phyloP scores from a whole-genome alignment of 495 filamentous ascomycete genomes.

The Xylaria nigripes region DNA sequence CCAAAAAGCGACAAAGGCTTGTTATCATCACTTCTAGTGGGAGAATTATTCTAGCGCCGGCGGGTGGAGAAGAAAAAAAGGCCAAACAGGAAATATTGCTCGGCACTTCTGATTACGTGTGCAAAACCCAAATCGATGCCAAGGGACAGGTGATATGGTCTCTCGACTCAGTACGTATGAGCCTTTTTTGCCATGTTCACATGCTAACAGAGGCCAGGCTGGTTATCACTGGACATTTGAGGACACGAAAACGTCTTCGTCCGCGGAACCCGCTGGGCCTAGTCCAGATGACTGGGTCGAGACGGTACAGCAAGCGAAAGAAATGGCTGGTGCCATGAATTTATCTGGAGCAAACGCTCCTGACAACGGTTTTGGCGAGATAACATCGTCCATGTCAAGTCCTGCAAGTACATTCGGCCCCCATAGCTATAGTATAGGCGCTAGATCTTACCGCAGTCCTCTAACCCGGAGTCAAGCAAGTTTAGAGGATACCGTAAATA shows the following conservation, averaged over 20 bases:
- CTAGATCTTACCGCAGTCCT: slow-evolving; percentile 43
- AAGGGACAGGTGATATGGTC: slow-evolving; percentile 84
- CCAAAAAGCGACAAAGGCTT: slow-evolving; percentile 86
- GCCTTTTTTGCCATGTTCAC: slow-evolving; percentile 1
- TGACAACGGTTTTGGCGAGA: slow-evolving; percentile 63
- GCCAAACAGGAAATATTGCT: slow-evolving; percentile 84
- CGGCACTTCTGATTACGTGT: slow-evolving; percentile 60
- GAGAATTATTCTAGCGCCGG: slow-evolving; percentile 80
- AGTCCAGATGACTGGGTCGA: slow-evolving; percentile 75
- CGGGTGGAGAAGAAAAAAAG: slow-evolving; percentile 93
- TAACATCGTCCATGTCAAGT: slow-evolving; percentile 64
- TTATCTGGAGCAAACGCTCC: slow-evolving; percentile 56
- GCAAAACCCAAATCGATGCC: slow-evolving; percentile 68
- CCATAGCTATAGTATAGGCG: slow-evolving; percentile 36
- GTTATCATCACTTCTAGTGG: slow-evolving; percentile 94
- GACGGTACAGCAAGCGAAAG: slow-evolving; percentile 68
- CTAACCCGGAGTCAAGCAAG: slow-evolving; percentile 48
- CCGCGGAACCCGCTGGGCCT: slow-evolving; percentile 24
- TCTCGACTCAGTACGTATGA: slow-evolving; percentile 76
- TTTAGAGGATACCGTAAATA: slow-evolving; percentile 44
- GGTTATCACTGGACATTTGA: slow-evolving; percentile 93
- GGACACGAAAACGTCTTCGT: slow-evolving; percentile 57
- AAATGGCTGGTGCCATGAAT: slow-evolving; percentile 67
- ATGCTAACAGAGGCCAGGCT: slow-evolving; percentile 45
- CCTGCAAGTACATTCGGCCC: slow-evolving; percentile 65